Evolutionary conservation across 345 rosid species (phyloP), one percentile per base, ranked within the genome.

Genomic region (Syzygium oleosum): DNA sequence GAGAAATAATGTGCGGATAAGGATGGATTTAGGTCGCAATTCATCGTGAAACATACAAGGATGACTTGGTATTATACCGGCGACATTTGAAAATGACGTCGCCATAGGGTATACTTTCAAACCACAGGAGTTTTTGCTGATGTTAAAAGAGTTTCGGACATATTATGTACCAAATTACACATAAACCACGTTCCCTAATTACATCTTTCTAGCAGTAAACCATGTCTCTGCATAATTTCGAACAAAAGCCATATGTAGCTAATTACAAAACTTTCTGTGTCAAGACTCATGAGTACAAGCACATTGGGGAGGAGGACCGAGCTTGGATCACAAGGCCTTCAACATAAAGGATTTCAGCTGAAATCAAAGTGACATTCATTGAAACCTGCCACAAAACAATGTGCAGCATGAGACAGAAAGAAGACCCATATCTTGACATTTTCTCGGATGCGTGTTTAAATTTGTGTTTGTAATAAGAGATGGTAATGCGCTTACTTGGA

Each of bases 401-500:
- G 29, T 4, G 54, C 12, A 61, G 12, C 52, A 12, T 16, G 84
- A n/a, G 17, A 51, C 52, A 38, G 43, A 68, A 12, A 73, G 25
- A 19, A 38, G 25, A 38, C 4, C 25, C 4, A 19, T 49, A 73
- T 9, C 25, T 19, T 38, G 80, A 73, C 80, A 38, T 73, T 9
- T 34, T n/a, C 84, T 49, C 25, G 2, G 7, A 63, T 12, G 23
- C 5, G 23, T 25, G 43, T 53, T 9, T 12, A 16, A 25, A 41
- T 84, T 84, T 84, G 85, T 12, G 21, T 8, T 13, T 9, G 56
- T 7, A 51, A n/a, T 52, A 52, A 31, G 43, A 51, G 3, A 84
- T 19, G 52, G 49, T 38, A 49, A 43, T 51, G 54, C 34, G 51
- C 87, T 85, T 80, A 88, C 87, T 88, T 3, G 88, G 88, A 86